These are phyloP conservation scores for Suillus placidus DNA, from an alignment of 768 basidiomycete genomes.

Conservation along the genomic window DNA sequence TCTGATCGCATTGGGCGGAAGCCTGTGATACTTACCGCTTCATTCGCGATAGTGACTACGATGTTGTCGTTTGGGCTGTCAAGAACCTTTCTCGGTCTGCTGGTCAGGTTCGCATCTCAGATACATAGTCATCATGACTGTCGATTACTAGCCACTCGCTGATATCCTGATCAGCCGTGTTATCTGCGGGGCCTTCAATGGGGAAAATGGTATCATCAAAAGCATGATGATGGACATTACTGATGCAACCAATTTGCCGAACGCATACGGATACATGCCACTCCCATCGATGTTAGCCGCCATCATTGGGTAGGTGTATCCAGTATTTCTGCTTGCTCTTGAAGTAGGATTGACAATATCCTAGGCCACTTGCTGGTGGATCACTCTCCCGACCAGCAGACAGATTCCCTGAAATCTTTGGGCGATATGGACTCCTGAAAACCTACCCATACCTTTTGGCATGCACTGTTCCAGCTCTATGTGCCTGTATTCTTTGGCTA, in stretches of 20 bases:
- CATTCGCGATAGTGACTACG: constrained; percentile 63
- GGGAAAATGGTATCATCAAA: not conserved
- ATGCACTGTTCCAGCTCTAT: not conserved
- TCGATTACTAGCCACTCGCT: not conserved
- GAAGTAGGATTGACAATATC: not conserved
- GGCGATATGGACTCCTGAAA: not conserved
- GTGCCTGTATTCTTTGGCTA: not conserved
- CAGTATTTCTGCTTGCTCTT: not conserved
- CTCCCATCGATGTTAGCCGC: not conserved
- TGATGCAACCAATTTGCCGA: not conserved
- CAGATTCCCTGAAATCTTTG: not conserved
- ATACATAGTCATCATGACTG: not conserved
- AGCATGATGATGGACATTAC: not conserved
- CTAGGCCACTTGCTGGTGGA: not conserved
- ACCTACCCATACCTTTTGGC: not conserved
- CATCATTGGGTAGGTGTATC: not conserved
- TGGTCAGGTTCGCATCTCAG: constrained; percentile 24
- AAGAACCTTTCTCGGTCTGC: constrained; percentile 62
- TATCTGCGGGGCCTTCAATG: not conserved
- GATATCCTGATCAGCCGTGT: not conserved
- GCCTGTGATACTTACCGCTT: constrained; percentile 66
- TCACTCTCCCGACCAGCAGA: not conserved
- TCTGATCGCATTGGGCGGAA: constrained; percentile 74
- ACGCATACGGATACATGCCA: not conserved
- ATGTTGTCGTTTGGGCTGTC: constrained; percentile 76